Percentiles rank a stretch among this genome's conserved stretches.
phyloP scores from a whole-genome alignment of 805 yeast species.

The Candida dendrica region DNA sequence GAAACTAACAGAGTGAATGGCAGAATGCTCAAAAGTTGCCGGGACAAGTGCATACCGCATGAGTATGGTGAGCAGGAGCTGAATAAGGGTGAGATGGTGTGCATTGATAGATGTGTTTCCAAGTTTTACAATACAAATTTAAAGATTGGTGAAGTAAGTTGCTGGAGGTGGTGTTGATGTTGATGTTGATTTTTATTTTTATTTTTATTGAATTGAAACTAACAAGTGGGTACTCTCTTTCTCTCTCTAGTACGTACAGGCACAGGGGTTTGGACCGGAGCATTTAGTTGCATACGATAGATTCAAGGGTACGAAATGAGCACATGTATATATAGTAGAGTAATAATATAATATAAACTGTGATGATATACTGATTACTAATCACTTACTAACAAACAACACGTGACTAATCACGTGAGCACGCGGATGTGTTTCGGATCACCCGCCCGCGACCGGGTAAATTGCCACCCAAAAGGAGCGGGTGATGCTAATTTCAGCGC shows the following conservation, averaged over 20 bases:
- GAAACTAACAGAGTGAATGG: slow-evolving; percentile 7
- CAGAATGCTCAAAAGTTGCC: slow-evolving; percentile 55
- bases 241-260: slow-evolving; percentile 14
- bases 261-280: slow-evolving; percentile 16
- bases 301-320: slow-evolving; percentile 2
- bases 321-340: neutral
- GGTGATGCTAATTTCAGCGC: neutral
- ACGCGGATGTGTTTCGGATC: too few species aligned
- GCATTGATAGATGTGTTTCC: slow-evolving; percentile 80
- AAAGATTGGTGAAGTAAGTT: slow-evolving; percentile 42
- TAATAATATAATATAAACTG: too few species aligned
- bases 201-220: too few species aligned
- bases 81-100: slow-evolving; percentile 74
- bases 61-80: slow-evolving; percentile 81
- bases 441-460: too few species aligned
- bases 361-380: too few species aligned
- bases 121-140: slow-evolving; percentile 74
- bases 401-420: too few species aligned
- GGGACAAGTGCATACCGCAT: slow-evolving; percentile 73
- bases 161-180: too few species aligned
- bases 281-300: slow-evolving; percentile 13
- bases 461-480: neutral
- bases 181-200: too few species aligned
- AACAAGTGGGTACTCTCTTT: slow-evolving; percentile 7
- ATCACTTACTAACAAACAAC: too few species aligned